Evolutionary conservation across 345 rosid species (phyloP), one percentile per base, ranked within the genome.

Genomic region (Heritiera littoralis): DNA sequence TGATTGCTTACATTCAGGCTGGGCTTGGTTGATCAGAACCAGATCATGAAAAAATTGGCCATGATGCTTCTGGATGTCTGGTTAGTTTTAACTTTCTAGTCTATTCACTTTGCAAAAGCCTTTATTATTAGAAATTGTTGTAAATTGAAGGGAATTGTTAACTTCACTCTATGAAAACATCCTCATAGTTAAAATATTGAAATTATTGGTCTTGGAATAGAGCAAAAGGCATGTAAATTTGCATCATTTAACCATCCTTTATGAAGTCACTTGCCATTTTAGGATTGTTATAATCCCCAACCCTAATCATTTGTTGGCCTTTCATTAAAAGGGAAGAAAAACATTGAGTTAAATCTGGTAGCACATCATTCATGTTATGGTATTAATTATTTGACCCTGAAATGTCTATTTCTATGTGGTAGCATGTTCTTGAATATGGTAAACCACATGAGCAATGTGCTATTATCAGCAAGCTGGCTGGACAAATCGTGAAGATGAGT

Each of bases 341-440:
- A 23, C 28, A 23, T 23, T 23, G 28, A 23, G 28, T 23, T 23
- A 23, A 23, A 23, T 23, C 28, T 23, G 28, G 28, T 0, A 23
- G 28, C 28, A 23, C 28, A 23, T 23, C 6, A 23, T 23, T 12
- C 15, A 9, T 18, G 61, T 54, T 72, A 35, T 32, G 1, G 59
- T 30, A 55, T 32, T 52, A 35, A n/a, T 68, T 13, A 18, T 61
- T 13, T 38, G 20, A 55, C 40, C 55, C 79, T 75, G 74, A 79
- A 68, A 76, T 41, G 8, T 79, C 52, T 70, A 15, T 41, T 74
- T 67, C 35, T 79, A 38, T 67, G 67, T 78, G 46, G 74, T 82
- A 95, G 99, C 99, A 95, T 84, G 90, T 93, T 68, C 91, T 95
- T 83, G 94, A 92, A 71, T 94, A 90, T 64, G 98, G 99, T 48